Evolutionary conservation across 177 flowering plant species (phyloP).

Genomic region (Telopea speciosissima): DNA sequence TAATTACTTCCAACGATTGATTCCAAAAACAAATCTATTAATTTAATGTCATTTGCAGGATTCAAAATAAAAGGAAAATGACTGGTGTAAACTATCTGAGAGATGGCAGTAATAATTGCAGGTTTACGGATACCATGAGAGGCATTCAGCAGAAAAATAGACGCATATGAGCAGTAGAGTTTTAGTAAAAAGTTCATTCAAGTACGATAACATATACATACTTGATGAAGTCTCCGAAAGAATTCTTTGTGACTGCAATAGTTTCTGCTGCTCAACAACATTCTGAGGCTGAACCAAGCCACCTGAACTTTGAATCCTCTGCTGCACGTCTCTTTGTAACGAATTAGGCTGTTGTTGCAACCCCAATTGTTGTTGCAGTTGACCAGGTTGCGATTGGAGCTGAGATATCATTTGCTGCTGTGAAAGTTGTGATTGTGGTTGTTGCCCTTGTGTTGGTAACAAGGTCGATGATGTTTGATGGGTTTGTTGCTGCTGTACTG

Average conservation of each 20-base stretch:
- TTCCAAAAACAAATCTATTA: too few species aligned
- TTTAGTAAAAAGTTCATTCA: neutral
- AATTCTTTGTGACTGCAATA: constrained; percentile 59
- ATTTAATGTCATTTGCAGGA: too few species aligned
- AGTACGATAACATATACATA: constrained; percentile 45
- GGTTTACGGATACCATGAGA: too few species aligned
- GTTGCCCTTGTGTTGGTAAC: constrained; percentile 66
- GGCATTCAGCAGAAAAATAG: too few species aligned
- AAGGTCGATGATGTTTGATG: constrained; percentile 43
- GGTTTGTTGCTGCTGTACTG: constrained; percentile 51
- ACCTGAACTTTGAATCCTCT: constrained; percentile 56
- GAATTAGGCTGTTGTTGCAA: constrained; percentile 63
- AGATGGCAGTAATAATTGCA: too few species aligned
- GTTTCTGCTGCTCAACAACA: constrained; percentile 69
- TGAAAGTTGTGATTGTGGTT: constrained; percentile 43
- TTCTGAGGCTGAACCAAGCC: constrained; percentile 56
- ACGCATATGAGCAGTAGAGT: too few species aligned
- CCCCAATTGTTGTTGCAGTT: constrained; percentile 60
- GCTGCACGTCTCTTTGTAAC: constrained; percentile 58
- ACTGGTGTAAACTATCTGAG: too few species aligned
- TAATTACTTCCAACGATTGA: too few species aligned
- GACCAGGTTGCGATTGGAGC: constrained; percentile 53
- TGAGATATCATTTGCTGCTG: constrained; percentile 78
- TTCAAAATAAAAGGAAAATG: too few species aligned
- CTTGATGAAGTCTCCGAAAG: constrained; percentile 66